These are phyloP conservation scores for Russula griseocarnosa DNA, from an alignment of 768 basidiomycete species.

Conservation along the genomic window DNA sequence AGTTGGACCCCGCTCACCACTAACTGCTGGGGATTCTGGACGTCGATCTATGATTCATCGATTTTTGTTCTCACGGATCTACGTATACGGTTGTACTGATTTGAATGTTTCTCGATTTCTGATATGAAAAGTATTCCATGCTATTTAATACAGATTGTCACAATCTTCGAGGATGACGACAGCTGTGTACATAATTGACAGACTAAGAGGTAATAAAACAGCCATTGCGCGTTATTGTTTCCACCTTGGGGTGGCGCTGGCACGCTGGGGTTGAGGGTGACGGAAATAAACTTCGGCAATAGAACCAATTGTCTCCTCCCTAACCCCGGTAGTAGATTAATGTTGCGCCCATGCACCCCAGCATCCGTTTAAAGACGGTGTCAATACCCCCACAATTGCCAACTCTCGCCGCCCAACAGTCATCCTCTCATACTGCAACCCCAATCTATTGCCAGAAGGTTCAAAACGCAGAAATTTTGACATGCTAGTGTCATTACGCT, in stretches of 20 bases:
- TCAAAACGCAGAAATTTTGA: neutral
- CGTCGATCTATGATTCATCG: neutral
- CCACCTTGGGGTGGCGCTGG: neutral
- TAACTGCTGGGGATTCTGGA: neutral
- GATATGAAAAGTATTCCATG: neutral
- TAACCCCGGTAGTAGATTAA: neutral
- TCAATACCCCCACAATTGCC: neutral
- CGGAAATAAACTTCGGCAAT: neutral
- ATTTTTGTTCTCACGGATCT: neutral
- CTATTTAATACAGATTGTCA: neutral
- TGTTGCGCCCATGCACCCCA: neutral
- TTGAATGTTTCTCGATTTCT: neutral
- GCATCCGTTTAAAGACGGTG: neutral
- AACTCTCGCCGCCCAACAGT: neutral
- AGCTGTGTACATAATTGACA: neutral
- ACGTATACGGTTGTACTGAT: neutral
- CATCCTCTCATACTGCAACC: neutral
- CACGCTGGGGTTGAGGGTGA: too few species aligned
- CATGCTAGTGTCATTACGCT: conserved; percentile 14
- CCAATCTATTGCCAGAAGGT: neutral
- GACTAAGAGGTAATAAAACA: neutral
- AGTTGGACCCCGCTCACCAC: neutral
- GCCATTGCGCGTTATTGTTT: neutral
- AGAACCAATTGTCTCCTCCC: conserved; percentile 4
- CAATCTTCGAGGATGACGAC: neutral